Conservation (phyloP, 106 monocot genomes). For the Iris macrosiphon region DNA sequence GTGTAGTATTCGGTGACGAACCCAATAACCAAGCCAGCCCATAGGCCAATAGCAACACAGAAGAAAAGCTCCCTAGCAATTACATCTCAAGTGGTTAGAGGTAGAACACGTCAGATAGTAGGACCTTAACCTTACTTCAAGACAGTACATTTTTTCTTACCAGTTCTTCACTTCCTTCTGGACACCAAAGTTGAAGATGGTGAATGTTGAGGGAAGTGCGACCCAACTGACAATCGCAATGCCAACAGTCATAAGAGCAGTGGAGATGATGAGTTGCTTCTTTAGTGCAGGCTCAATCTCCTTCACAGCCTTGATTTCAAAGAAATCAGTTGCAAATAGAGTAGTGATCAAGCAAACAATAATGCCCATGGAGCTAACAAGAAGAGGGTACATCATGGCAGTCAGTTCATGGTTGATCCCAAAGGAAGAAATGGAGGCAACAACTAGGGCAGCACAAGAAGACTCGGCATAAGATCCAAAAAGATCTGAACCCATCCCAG, state of each 20-base stretch:
- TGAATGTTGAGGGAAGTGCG: slow-evolving; percentile 46
- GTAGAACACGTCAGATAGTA: neutral
- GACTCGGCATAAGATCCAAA: slow-evolving; percentile 51
- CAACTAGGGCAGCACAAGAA: slow-evolving; percentile 48
- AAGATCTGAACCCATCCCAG: slow-evolving; percentile 57
- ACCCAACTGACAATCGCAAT: slow-evolving; percentile 45
- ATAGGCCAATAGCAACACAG: slow-evolving; percentile 44
- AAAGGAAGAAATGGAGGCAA: slow-evolving; percentile 53
- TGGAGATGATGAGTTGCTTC: slow-evolving; percentile 55
- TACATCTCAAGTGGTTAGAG: neutral
- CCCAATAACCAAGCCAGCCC: slow-evolving; percentile 40
- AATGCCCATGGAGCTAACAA: slow-evolving; percentile 44
- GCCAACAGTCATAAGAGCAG: slow-evolving; percentile 59
- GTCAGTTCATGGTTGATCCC: slow-evolving; percentile 49
- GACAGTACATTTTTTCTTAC: neutral
- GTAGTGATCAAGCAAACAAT: slow-evolving; percentile 45
- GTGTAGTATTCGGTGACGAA: slow-evolving; percentile 48
- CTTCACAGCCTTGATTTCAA: slow-evolving; percentile 40
- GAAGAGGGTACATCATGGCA: slow-evolving; percentile 37
- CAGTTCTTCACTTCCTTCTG: slow-evolving; percentile 47
- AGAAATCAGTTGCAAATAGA: slow-evolving; percentile 49
- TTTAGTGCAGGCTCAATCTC: slow-evolving; percentile 57
- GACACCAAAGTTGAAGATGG: slow-evolving; percentile 49
- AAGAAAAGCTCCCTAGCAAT: slow-evolving; percentile 34
- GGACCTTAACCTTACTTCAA: neutral